Percentiles rank a stretch among this genome's conserved stretches.
These are phyloP conservation scores for Torrubiellomyces zombiae DNA, from an alignment of 2,329 filamentous ascomycete genomes.

Conservation along the genomic window DNA sequence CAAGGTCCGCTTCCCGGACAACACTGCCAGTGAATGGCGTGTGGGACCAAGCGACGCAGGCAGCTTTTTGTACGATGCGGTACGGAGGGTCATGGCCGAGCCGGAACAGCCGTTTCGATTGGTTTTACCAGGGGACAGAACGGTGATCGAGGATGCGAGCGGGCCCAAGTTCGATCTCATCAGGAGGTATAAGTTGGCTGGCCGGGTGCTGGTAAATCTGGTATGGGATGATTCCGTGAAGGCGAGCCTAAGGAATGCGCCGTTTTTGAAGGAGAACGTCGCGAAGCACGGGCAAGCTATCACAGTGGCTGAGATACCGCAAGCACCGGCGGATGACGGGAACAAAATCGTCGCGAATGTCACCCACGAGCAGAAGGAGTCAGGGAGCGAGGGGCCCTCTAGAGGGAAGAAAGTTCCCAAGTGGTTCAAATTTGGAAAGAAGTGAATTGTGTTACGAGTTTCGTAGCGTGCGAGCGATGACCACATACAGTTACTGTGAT, in stretches of 20 bases:
- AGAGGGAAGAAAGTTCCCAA: conserved; percentile 44
- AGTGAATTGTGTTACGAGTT: conserved; percentile 22
- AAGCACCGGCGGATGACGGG: conserved; percentile 11
- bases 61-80: conserved; percentile 55
- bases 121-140: conserved; percentile 40
- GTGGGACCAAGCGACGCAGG: conserved; percentile 54
- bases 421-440: conserved; percentile 61
- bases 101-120: conserved; percentile 54
- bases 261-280: conserved; percentile 42
- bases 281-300: conserved; percentile 49
- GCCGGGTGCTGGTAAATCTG: conserved; percentile 59
- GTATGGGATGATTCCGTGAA: conserved; percentile 52
- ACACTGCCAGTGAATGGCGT: conserved; percentile 58
- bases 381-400: conserved; percentile 21
- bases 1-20: conserved; percentile 77
- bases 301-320: conserved; percentile 41
- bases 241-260: conserved; percentile 32
- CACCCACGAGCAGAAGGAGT: conserved; percentile 19
- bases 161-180: conserved; percentile 44
- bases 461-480: conserved; percentile 1
- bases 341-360: too few species aligned
- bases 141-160: conserved; percentile 28
- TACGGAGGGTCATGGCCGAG: conserved; percentile 52
- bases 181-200: conserved; percentile 51
- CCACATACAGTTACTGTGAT: too few species aligned